Evolutionary conservation across 495 filamentous ascomycete genomes (phyloP), one percentile per base, ranked within the genome.

Genomic region (Penicillium desertorum): DNA sequence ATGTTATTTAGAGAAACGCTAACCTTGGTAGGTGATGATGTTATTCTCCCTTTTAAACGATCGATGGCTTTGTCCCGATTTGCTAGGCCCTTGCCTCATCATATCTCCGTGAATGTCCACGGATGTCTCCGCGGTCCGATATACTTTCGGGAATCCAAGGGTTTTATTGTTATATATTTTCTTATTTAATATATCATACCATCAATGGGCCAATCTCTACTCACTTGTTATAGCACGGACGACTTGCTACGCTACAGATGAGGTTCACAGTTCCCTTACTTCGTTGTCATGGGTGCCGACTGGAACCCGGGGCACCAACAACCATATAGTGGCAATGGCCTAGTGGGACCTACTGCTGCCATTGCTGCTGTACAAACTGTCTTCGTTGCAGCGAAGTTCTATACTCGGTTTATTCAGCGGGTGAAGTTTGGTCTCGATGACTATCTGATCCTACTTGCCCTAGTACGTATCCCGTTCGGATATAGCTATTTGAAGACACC

Each of bases 351-450:
- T 20, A 45, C 51, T 17, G 59, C 54, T 29, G 56, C 61, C 5
- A 57, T 68, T 46, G 57, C 51, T 11, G 43, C 49, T 10, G 14
- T 66, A 3, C 67, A 68, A 54, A 54, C 67, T 14, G 6, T 67
- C 9, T 56, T 68, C 34, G 59, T 73, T 5, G 53, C 29, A 4
- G 70, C 66, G n/a, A 67, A 70, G n/a, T 63, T 71, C 34, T 58
- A 62, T 48, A 68, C 70, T 48, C 62, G 71, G 42, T 61, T 59
- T 43, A 36, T 69, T 32, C 64, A 63, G 42, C 62, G 60, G 53
- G 41, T 63, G 8, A 39, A 51, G 4, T 42, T 60, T 30, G 59
- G 56, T 1, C n/a, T 61, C 12, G 71, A 74, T 59, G 71, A 74
- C 34, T 68, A 67, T 42, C 62, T 72, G 29, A 62, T 74, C 9